Percentiles rank a stretch among this genome's conserved stretches.
These are phyloP conservation scores for Aspergillus vadensis DNA, from an alignment of 2,329 filamentous ascomycete species.

Conservation along the genomic window DNA sequence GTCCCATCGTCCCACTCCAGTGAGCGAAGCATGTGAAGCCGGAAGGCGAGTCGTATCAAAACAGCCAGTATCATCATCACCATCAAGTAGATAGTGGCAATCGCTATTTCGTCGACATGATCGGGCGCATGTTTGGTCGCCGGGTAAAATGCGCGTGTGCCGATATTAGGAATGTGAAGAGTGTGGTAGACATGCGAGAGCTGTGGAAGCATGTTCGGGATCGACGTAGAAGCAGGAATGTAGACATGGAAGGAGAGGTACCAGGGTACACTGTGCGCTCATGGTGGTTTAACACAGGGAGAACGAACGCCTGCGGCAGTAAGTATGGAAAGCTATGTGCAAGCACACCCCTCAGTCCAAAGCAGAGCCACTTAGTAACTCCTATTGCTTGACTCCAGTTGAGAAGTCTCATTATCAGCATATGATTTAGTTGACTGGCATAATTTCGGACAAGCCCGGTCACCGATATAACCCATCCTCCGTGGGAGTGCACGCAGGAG, in stretches of 20 bases:
- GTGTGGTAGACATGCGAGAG: too few species aligned
- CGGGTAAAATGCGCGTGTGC: neutral
- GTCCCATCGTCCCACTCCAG: conserved; percentile 1
- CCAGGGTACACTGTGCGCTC: too few species aligned
- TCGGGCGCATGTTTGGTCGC: neutral
- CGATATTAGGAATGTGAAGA: neutral
- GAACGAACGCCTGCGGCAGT: neutral
- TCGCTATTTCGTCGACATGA: neutral
- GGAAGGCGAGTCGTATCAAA: neutral
- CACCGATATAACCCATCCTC: neutral
- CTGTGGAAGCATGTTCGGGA: neutral
- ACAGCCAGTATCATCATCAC: conserved; percentile 4
- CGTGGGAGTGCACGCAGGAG: neutral
- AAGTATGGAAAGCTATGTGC: neutral
- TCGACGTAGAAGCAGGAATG: too few species aligned
- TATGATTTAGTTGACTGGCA: too few species aligned
- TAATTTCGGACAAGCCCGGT: too few species aligned
- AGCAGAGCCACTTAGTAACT: too few species aligned
- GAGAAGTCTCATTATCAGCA: too few species aligned
- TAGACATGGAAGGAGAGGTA: too few species aligned
- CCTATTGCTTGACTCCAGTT: too few species aligned
- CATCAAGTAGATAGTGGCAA: neutral
- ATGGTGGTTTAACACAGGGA: neutral
- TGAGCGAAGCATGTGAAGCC: neutral
- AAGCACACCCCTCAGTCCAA: too few species aligned